Base-by-base conservation (phyloP, 2,329 filamentous ascomycete species). In the Arthrobotrys pseudoclavata region DNA sequence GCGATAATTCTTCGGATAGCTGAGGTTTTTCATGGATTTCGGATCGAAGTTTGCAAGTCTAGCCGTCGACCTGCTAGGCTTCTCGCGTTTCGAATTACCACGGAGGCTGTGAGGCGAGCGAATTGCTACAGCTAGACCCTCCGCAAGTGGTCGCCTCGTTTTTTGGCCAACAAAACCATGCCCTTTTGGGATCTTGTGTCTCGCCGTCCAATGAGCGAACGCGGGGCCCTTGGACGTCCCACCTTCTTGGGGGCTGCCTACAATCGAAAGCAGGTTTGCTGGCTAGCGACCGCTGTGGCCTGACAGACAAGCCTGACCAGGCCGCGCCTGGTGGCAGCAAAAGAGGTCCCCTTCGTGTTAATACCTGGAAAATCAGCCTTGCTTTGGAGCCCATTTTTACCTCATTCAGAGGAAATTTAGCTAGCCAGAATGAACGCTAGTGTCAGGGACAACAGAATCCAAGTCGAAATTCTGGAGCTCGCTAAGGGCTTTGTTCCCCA, bases 201-300 rank as follows among this genome's bases (percentile, higher is more conserved):
- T 40, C 57, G 6, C 20, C 10, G 52, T 20, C 72, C 72, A 76
- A 76, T 76, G 50, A 76, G 15, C 45, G 40, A 50, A 20, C 12
- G 48, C 64, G 72, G 60, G 60, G 31, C 74, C 74, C 50, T 70
- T 61, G 60, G 24, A 77, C 31, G 60, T 67, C 29, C 62, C 74
- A 66, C 52, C 40, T 9, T 53, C 62, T 67, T 60, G 55, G 55
- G 61, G 67, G 72, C 29, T 77, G 74, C 74, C 74, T 77, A 69
- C 71, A 52, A 57, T 50, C 71, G 15, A 77, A n/a, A 77, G 60
- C 74, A 70, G 52, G 72, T 76, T 76, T 77, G 74, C 74, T 76
- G 72, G 72, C 71, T 69, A 55, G 61, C 47, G 50, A 66, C 26
- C 10, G 72, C 34, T 62, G 74, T 77, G 74, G 74, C 74, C 74